Percentiles rank a stretch among this genome's conserved stretches.
These are phyloP conservation scores for Neostapfia colusana DNA, from an alignment of 176 grass and related monocot genomes.

Conservation along the genomic window DNA sequence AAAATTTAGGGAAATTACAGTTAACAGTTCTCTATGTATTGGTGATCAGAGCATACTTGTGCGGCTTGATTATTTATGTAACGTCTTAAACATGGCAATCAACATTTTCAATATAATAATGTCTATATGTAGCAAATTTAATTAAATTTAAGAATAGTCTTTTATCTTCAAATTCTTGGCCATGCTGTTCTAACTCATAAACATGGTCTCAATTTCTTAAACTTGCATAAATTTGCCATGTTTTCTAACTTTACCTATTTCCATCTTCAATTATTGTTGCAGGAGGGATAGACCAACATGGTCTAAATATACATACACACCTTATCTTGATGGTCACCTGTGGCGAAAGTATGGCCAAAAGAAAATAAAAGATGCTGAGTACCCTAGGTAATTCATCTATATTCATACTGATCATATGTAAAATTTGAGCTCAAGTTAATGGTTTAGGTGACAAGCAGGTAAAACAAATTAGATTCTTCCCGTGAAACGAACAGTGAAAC, in stretches of 20 bases:
- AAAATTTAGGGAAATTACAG: too few species aligned
- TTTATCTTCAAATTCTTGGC: not conserved
- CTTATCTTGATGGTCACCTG: conserved; percentile 52
- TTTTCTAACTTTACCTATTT: conserved; percentile 1
- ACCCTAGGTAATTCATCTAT: conserved; percentile 52
- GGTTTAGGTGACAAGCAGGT: too few species aligned
- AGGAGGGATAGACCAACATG: conserved; percentile 55
- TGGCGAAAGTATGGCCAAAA: conserved; percentile 66
- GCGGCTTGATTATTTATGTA: too few species aligned
- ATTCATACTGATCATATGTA: not conserved
- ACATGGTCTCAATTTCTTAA: not conserved
- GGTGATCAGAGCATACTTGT: too few species aligned
- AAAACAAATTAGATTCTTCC: too few species aligned
- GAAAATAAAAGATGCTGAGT: conserved; percentile 43
- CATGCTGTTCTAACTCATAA: not conserved
- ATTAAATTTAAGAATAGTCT: not conserved
- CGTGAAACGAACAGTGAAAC: too few species aligned
- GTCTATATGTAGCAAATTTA: not conserved
- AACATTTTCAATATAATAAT: too few species aligned
- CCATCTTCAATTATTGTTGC: not conserved
- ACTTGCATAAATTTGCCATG: not conserved
- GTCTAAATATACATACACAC: conserved; percentile 48
- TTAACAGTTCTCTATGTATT: too few species aligned
- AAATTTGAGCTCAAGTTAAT: not conserved
- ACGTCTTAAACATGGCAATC: too few species aligned